Base-by-base conservation (phyloP, 139 green algal species). In the Chlorella vulgaris region DNA sequence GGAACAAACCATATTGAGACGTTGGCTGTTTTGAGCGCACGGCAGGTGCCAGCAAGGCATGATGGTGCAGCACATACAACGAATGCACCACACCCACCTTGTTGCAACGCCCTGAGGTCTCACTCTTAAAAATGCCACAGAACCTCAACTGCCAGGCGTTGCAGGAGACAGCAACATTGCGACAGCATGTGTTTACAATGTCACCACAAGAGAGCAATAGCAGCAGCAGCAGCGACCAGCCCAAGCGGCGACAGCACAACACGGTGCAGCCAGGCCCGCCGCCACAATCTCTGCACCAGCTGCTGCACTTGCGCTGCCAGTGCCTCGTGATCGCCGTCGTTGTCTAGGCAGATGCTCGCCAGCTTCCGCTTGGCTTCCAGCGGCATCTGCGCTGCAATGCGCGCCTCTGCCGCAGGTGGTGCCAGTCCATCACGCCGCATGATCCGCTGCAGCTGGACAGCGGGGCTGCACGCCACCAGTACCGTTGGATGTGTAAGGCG, bases 331-430 rank as follows among this genome's bases (percentile, higher is more conserved):
- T 21, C 79, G 22, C 84, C 87, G 2, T 91, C 74, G 62, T 97
- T 97, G 10, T 93, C 78, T 2, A 97, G 61, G 21, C 92, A 69
- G 2, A 91, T 39, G 22, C 92, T 76, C 0, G 91, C 89, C 42
- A 88, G 78, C 36, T 63, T 31, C 39, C 66, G 13, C 65, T 97
- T 97, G 6, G 33, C 22, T 0, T 88, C 78, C 22, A 94, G 55
- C 1, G 91, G 88, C 92, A 95, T 94, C 78, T 96, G 92, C 0
- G 91, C 51, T 0, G 73, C 50, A 1, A 97, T 83, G 51, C 91
- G 88, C 2, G 75, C 74, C 31, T 76, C 43, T 2, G 91, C 93
- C 7, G 84, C 85, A 65, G 86, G 81, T 2, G 47, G 22, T 21
- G 19, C 63, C 53, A 89, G 83, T 26, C 74, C 65, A 70, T 97